phyloP scores from a whole-genome alignment of 2,329 filamentous ascomycete genomes.

The Dryadomyces quercivorus region DNA sequence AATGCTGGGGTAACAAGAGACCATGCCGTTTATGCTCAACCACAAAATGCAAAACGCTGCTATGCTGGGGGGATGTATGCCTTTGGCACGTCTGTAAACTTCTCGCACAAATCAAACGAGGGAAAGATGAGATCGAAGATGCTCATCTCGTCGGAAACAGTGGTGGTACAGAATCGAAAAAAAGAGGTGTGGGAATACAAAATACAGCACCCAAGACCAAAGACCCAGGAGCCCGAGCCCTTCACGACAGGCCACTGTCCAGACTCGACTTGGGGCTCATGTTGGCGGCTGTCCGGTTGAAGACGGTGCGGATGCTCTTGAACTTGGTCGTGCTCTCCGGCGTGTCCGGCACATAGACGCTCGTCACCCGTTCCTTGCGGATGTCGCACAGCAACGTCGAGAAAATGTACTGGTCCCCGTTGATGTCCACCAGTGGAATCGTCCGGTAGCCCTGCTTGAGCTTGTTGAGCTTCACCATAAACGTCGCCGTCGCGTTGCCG shows the following conservation, averaged over 20 bases:
- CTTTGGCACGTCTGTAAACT: neutral
- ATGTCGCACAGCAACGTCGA: slow-evolving; percentile 90
- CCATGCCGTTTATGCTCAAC: neutral
- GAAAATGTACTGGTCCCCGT: slow-evolving; percentile 87
- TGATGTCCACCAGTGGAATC: slow-evolving; percentile 74
- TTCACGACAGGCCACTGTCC: slow-evolving; percentile 19
- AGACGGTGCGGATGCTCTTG: slow-evolving; percentile 36
- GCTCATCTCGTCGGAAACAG: neutral
- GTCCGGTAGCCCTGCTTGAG: slow-evolving; percentile 89
- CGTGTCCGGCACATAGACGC: slow-evolving; percentile 37
- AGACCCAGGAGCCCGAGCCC: neutral
- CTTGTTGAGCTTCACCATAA: slow-evolving; percentile 82
- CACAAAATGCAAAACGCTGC: neutral
- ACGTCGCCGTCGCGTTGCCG: slow-evolving; percentile 58
- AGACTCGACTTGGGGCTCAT: slow-evolving; percentile 38
- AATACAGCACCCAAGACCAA: too few species aligned
- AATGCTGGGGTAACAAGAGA: slow-evolving; percentile 4
- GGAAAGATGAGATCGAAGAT: neutral
- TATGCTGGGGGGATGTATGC: neutral
- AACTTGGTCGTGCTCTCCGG: slow-evolving; percentile 37
- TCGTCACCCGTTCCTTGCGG: slow-evolving; percentile 47
- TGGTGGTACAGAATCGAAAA: neutral
- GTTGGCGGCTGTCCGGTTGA: slow-evolving; percentile 36
- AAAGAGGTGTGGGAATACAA: neutral
- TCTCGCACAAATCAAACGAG: neutral